A percentile compares a stretch with the other conserved stretches of the same genome.
These are phyloP conservation scores for Entomortierella lignicola DNA, from an alignment of 192 early-diverging fungal genomes.

Conservation along the genomic window DNA sequence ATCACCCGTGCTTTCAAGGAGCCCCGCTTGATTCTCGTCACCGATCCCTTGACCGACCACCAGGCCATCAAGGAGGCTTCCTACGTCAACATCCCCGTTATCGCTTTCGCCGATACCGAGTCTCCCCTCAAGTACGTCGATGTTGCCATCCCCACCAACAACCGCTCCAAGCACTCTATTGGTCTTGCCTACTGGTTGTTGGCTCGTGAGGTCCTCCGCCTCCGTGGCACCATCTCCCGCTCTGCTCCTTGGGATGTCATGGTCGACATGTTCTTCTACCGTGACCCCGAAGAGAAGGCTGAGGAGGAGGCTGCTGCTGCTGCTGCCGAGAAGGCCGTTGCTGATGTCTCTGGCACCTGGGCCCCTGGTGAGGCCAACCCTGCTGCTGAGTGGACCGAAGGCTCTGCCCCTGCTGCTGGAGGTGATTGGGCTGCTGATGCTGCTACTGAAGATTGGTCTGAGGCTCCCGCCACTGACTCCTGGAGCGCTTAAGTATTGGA, in stretches of 20 bases:
- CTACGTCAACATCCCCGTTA: conserved; percentile 99
- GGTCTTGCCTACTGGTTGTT: conserved; percentile 98
- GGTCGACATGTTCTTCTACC: conserved; percentile 99
- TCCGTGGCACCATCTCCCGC: conserved; percentile 93
- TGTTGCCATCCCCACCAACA: conserved; percentile 99
- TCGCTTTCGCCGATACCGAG: conserved; percentile 99
- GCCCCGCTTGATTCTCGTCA: conserved; percentile 96
- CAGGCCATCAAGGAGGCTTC: conserved; percentile 99
- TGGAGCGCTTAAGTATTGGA: conserved; percentile 35
- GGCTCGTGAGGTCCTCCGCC: conserved; percentile 98
- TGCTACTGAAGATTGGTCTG: conserved; percentile 47
- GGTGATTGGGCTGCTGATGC: conserved; percentile 56
- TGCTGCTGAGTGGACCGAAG: conserved; percentile 79
- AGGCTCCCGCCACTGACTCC: conserved; percentile 32
- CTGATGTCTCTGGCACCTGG: conserved; percentile 49
- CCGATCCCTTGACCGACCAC: conserved; percentile 98
- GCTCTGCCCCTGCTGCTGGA: conserved; percentile 18
- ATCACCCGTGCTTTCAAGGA: conserved; percentile 99
- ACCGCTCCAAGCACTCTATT: conserved; percentile 98
- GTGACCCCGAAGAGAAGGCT: conserved; percentile 96
- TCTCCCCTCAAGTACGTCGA: conserved; percentile 95
- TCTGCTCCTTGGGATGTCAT: conserved; percentile 93
- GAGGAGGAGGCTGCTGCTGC: conserved; percentile 87
- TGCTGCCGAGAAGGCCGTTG: conserved; percentile 54
- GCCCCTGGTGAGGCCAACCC: conserved; percentile 55